Percentiles rank a stretch among this genome's conserved stretches.
Evolutionary conservation across 768 basidiomycete genomes (phyloP).

Genomic region (Dacryopinax primogenitus): DNA sequence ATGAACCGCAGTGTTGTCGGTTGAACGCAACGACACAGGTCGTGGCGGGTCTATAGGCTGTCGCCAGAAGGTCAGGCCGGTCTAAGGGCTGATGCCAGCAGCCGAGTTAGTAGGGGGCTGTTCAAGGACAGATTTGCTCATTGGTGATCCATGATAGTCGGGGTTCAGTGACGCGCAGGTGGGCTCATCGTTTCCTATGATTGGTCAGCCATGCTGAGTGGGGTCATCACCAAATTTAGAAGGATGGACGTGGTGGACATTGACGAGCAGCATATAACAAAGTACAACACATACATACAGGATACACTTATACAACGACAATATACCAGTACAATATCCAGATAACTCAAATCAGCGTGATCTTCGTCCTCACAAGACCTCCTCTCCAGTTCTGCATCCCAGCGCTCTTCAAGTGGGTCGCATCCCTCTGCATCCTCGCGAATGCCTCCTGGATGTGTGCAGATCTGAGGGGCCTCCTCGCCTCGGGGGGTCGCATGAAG

Average conservation of each 20-base stretch:
- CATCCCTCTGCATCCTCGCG: conserved; percentile 75
- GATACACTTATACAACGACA: too few species aligned
- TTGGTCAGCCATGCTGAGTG: neutral
- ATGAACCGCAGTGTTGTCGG: neutral
- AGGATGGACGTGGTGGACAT: too few species aligned
- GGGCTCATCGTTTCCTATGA: neutral
- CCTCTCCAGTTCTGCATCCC: conserved; percentile 86
- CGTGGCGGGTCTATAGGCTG: neutral
- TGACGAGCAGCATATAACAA: too few species aligned
- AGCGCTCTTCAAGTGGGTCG: conserved; percentile 65
- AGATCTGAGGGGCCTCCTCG: conserved; percentile 60
- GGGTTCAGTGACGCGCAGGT: neutral
- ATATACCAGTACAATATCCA: too few species aligned
- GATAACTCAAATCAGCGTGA: conserved; percentile 60
- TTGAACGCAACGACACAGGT: neutral
- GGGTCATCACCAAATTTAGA: neutral
- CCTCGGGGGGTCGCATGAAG: conserved; percentile 72
- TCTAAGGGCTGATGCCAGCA: conserved; percentile 7
- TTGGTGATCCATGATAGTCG: neutral
- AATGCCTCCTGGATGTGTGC: conserved; percentile 90
- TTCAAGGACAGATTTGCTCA: neutral
- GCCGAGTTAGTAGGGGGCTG: neutral
- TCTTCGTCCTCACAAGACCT: conserved; percentile 62
- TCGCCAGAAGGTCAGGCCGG: neutral
- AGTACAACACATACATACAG: too few species aligned